A percentile compares a stretch with the other conserved stretches of the same genome.
These are phyloP conservation scores for Medicago ruthenica DNA, from an alignment of 306 rosid genomes.

Conservation along the genomic window DNA sequence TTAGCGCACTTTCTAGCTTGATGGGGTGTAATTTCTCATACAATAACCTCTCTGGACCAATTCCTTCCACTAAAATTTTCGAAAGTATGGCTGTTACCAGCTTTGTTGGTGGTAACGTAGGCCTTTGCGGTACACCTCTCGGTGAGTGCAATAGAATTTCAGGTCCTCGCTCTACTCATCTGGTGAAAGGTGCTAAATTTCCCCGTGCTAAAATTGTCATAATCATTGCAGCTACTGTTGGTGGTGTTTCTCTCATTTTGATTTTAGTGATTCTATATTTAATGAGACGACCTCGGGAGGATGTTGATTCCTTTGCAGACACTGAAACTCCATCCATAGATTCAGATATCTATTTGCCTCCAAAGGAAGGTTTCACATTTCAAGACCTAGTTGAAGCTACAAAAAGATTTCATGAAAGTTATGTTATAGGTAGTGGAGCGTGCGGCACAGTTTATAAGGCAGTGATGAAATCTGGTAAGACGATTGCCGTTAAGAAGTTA, in stretches of 20 bases:
- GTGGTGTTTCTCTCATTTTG: constrained; percentile 88
- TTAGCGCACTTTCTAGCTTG: constrained; percentile 77
- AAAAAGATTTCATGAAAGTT: constrained; percentile 73
- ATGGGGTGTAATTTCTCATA: constrained; percentile 87
- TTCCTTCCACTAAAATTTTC: constrained; percentile 72
- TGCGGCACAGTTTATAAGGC: constrained; percentile 96
- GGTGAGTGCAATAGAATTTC: constrained; percentile 54
- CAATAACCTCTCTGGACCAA: constrained; percentile 83
- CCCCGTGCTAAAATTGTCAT: constrained; percentile 66
- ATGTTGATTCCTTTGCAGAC: constrained; percentile 50
- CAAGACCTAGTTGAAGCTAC: constrained; percentile 93
- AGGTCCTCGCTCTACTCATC: constrained; percentile 48
- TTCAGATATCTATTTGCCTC: constrained; percentile 82
- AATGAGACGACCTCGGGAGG: constrained; percentile 68
- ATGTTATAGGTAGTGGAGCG: constrained; percentile 84
- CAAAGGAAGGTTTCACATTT: constrained; percentile 80
- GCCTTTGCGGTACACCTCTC: constrained; percentile 87
- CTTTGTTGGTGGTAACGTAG: constrained; percentile 73
- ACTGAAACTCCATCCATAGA: constrained; percentile 64
- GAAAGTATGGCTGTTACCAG: constrained; percentile 73
- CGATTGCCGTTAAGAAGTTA: constrained; percentile 85
- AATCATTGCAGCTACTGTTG: constrained; percentile 67
- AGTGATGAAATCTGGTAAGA: constrained; percentile 71
- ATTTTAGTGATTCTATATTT: constrained; percentile 69
- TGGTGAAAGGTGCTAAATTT: constrained; percentile 32